phyloP scores from a whole-genome alignment of 177 flowering plant species.

The Viscum album region DNA sequence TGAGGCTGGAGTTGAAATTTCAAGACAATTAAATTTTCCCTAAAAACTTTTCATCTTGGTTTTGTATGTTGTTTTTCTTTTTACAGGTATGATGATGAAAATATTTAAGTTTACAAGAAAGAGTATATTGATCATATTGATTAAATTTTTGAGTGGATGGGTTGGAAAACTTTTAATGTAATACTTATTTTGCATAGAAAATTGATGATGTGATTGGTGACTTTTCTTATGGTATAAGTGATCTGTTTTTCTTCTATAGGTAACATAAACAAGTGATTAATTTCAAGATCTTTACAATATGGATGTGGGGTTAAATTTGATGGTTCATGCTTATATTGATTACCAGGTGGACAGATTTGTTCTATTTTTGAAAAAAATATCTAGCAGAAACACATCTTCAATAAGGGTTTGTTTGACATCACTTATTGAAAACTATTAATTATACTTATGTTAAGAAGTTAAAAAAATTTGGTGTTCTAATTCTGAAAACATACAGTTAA shows the following conservation, averaged over 20 bases:
- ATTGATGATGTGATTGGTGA: not conserved
- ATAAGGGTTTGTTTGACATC: no score
- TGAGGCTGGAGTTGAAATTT: slow-evolving; percentile 38
- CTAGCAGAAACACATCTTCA: no score
- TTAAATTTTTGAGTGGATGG: slow-evolving; percentile 93
- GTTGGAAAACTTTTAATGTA: slow-evolving; percentile 96
- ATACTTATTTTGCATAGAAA: not conserved
- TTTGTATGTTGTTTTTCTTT: no score
- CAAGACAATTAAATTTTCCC: no score
- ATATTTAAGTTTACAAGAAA: slow-evolving; percentile 94
- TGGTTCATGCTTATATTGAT: slow-evolving; percentile 95
- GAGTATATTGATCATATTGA: slow-evolving; percentile 93
- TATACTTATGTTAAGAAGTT: no score
- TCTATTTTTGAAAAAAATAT: no score
- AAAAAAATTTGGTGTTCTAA: no score
- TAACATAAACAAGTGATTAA: slow-evolving; percentile 91
- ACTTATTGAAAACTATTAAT: no score
- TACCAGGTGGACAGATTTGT: slow-evolving; percentile 91
- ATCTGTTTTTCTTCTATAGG: slow-evolving; percentile 32
- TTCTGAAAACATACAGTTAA: no score
- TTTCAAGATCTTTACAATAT: slow-evolving; percentile 83
- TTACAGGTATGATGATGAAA: slow-evolving; percentile 84
- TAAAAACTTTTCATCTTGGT: no score
- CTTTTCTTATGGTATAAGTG: slow-evolving; percentile 1
- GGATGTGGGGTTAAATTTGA: slow-evolving; percentile 74